A percentile compares a stretch with the other conserved stretches of the same genome.
Conservation (phyloP, 768 basidiomycete species). For the Lactarius deliciosus region DNA sequence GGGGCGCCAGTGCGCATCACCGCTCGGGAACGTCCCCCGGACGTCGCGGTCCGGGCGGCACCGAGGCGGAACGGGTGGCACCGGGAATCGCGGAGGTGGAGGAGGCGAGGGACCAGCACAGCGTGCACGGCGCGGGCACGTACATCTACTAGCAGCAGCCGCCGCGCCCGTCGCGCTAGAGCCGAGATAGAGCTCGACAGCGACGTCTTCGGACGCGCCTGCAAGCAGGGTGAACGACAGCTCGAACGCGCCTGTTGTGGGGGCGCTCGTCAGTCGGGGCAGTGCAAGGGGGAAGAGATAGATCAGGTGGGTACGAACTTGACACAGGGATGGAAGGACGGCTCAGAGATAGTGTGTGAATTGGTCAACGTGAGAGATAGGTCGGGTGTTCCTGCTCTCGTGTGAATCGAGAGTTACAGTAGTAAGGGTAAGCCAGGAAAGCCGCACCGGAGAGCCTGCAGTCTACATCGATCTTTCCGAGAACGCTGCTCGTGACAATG, state of each 20-base stretch:
- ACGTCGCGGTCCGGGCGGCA: constrained; percentile 43
- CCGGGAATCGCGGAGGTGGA: constrained; percentile 45
- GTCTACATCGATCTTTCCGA: constrained; percentile 75
- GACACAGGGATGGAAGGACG: constrained; percentile 81
- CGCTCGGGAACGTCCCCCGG: constrained; percentile 66
- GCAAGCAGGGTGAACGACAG: constrained; percentile 39
- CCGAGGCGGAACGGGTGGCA: not conserved
- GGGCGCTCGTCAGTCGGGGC: not conserved
- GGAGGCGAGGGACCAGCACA: constrained; percentile 62
- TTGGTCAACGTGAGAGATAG: constrained; percentile 69
- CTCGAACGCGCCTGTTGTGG: constrained; percentile 52
- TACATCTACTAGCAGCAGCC: constrained; percentile 46
- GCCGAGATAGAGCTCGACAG: constrained; percentile 74
- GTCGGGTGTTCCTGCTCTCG: constrained; percentile 74
- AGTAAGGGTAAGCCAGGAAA: not conserved
- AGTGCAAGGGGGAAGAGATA: constrained; percentile 6
- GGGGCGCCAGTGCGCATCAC: constrained; percentile 31
- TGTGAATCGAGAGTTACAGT: not conserved
- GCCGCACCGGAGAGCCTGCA: constrained; percentile 68
- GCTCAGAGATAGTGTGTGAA: constrained; percentile 45
- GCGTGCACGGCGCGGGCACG: constrained; percentile 38
- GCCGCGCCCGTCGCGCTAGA: constrained; percentile 70
- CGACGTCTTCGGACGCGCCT: constrained; percentile 67
- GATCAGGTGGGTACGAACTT: constrained; percentile 49
- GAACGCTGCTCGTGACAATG: constrained; percentile 62